A percentile compares a stretch with the other conserved stretches of the same genome.
These are phyloP conservation scores for Hippophae tibetana DNA, from an alignment of 306 rosid genomes.

Conservation along the genomic window DNA sequence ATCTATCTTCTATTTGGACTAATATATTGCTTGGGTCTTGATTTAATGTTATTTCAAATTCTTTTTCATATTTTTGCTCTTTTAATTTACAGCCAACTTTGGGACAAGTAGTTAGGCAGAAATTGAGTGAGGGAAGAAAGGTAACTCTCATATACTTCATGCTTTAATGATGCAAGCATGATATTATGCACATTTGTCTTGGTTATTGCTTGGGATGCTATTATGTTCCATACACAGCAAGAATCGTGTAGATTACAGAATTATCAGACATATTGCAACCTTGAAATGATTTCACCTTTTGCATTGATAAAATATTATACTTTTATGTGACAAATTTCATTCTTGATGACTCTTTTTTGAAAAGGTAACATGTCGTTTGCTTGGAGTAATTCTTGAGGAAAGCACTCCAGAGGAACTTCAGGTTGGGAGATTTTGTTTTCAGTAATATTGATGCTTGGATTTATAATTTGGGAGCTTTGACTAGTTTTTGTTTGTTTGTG, in stretches of 20 bases:
- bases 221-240: neutral
- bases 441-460: constrained; percentile 9
- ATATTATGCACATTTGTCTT: neutral
- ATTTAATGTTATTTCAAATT: constrained; percentile 17
- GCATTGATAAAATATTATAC: neutral
- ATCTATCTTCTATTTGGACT: neutral
- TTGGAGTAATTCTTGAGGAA: constrained; percentile 87
- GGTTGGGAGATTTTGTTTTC: constrained; percentile 40
- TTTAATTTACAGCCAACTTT: constrained; percentile 61
- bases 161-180: neutral
- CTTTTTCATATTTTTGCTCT: constrained; percentile 9
- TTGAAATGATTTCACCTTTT: constrained; percentile 5
- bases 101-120: constrained; percentile 89
- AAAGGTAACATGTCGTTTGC: constrained; percentile 81
- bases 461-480: constrained; percentile 9
- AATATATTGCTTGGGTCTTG: constrained; percentile 1
- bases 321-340: constrained; percentile 10
- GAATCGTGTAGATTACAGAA: neutral
- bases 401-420: constrained; percentile 83
- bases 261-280: neutral
- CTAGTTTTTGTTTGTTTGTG: constrained; percentile 19
- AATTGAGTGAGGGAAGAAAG: constrained; percentile 92
- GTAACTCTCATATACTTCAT: constrained; percentile 29
- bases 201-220: neutral
- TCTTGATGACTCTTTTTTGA: constrained; percentile 7